Evolutionary conservation across 2,329 filamentous ascomycete genomes (phyloP).

Genomic region (Fusarium penzigii): DNA sequence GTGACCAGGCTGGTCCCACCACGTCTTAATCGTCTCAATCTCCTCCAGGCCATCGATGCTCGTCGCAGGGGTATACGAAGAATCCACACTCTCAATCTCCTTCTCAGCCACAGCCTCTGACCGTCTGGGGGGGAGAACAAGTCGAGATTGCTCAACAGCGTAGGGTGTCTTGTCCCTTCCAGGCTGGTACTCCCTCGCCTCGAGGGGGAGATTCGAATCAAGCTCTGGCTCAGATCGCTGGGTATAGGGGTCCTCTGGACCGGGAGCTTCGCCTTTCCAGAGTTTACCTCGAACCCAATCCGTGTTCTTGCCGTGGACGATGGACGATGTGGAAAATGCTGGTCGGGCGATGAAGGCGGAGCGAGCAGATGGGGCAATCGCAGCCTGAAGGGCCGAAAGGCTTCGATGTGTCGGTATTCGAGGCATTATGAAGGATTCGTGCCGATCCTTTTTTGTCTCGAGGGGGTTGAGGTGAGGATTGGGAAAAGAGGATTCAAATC

Average conservation of each 20-base stretch:
- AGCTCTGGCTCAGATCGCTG: constrained; percentile 32
- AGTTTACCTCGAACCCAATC: constrained; percentile 42
- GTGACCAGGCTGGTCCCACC: constrained; percentile 57
- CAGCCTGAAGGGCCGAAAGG: constrained; percentile 33
- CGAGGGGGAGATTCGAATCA: constrained; percentile 32
- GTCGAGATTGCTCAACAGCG: constrained; percentile 30
- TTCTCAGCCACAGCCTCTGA: constrained; percentile 37
- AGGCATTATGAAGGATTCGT: constrained; percentile 36
- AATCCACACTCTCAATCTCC: constrained; percentile 31
- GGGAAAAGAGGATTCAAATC: neutral
- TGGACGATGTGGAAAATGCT: constrained; percentile 38
- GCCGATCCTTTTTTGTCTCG: neutral
- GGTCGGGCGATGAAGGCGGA: constrained; percentile 29
- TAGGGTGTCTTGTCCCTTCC: constrained; percentile 26
- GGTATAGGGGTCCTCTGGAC: constrained; percentile 41
- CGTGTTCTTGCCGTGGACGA: constrained; percentile 34
- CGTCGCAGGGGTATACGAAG: constrained; percentile 50
- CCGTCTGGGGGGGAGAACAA: constrained; percentile 35
- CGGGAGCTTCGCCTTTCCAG: constrained; percentile 42
- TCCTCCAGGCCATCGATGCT: constrained; percentile 47
- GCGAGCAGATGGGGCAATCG: constrained; percentile 26
- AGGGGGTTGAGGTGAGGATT: constrained; percentile 6
- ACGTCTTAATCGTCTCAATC: constrained; percentile 48
- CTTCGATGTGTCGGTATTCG: constrained; percentile 43
- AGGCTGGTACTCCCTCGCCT: constrained; percentile 27